Percentiles rank a stretch among this genome's conserved stretches.
phyloP scores from a whole-genome alignment of 305 asterid genomes.

The Solanum hybrid region DNA sequence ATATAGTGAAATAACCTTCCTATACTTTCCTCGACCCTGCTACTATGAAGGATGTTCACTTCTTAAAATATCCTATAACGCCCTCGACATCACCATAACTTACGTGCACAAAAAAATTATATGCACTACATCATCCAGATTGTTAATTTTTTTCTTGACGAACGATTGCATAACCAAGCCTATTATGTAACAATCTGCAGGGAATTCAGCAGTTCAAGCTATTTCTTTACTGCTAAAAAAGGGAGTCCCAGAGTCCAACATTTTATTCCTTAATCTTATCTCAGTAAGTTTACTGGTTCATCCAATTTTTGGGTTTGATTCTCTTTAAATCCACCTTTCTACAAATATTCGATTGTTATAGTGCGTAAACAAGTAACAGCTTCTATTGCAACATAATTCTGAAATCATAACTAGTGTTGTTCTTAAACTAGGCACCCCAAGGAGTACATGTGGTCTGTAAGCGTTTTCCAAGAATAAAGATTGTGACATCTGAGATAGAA shows the following conservation, averaged over 20 bases:
- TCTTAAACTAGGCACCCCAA: conserved; percentile 72
- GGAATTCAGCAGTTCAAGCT: conserved; percentile 90
- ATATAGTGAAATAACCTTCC: neutral
- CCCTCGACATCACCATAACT: neutral
- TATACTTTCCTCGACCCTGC: neutral
- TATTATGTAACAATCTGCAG: conserved; percentile 21
- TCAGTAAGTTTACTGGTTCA: conserved; percentile 42
- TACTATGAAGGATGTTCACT: neutral
- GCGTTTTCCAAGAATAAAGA: conserved; percentile 73
- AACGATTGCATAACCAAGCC: neutral
- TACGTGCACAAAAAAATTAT: neutral
- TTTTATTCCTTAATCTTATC: conserved; percentile 88
- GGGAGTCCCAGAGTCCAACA: conserved; percentile 88
- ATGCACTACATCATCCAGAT: neutral
- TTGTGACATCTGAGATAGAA: conserved; percentile 97
- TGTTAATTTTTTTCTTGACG: neutral
- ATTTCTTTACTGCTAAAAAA: conserved; percentile 73
- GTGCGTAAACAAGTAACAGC: neutral
- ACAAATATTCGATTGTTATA: neutral
- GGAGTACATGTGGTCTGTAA: conserved; percentile 89
- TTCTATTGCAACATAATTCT: neutral
- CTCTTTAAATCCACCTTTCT: neutral
- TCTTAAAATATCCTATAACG: neutral
- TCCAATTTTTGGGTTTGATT: neutral
- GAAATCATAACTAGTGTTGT: neutral